These are phyloP conservation scores for Meyerozyma sp. DNA, from an alignment of 1,139 yeast genomes.

Conservation along the genomic window DNA sequence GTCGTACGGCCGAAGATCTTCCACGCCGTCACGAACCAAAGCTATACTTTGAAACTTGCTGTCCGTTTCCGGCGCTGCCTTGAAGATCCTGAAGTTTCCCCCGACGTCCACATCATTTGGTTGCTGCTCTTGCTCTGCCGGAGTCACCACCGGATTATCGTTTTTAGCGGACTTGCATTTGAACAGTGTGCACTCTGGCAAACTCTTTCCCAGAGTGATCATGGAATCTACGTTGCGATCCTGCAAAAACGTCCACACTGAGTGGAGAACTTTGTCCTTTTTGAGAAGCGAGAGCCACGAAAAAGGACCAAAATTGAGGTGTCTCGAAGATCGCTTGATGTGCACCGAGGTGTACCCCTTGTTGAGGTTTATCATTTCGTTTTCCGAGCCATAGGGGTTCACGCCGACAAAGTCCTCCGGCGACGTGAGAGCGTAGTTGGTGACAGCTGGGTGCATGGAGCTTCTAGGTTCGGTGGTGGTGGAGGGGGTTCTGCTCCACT, in stretches of 20 bases:
- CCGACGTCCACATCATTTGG: not conserved
- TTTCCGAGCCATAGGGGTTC: constrained; percentile 19
- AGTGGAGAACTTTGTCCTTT: constrained; percentile 40
- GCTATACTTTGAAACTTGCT: constrained; percentile 7
- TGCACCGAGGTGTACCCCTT: constrained; percentile 38
- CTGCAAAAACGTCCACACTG: constrained; percentile 24
- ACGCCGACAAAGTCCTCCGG: constrained; percentile 7
- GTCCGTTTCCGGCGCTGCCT: not conserved
- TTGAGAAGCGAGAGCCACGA: constrained; percentile 44
- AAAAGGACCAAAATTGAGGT: constrained; percentile 45
- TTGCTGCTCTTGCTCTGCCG: not conserved
- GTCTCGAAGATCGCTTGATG: constrained; percentile 26
- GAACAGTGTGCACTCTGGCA: constrained; percentile 5
- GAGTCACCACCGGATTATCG: not conserved
- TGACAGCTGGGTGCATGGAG: not conserved
- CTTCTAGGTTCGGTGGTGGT: not conserved
- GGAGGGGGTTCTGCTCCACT: not conserved
- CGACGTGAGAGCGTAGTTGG: not conserved
- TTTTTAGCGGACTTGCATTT: not conserved
- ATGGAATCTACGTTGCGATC: constrained; percentile 15
- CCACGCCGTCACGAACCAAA: constrained; percentile 16
- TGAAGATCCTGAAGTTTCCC: not conserved
- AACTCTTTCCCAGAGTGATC: constrained; percentile 4
- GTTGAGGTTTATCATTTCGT: constrained; percentile 35
- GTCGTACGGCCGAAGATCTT: constrained; percentile 16